These are phyloP conservation scores for Daphne laureola DNA, from an alignment of 441 rosid genomes.

Conservation along the genomic window DNA sequence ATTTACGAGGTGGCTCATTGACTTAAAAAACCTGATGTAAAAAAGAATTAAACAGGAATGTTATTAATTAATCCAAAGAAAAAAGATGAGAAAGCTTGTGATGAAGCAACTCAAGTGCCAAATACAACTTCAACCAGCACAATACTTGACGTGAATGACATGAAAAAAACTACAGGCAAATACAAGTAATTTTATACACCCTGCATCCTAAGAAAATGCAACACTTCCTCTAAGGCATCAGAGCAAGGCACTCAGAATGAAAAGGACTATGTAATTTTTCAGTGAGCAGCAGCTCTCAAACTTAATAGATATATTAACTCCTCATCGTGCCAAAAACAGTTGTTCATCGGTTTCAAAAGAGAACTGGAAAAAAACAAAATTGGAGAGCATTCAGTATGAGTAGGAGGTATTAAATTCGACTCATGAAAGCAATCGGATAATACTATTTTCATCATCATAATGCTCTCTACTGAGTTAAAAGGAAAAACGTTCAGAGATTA, in stretches of 20 bases:
- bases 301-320: not conserved
- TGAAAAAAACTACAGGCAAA: too few species aligned
- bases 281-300: not conserved
- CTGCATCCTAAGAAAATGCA: too few species aligned
- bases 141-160: too few species aligned
- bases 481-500: too few species aligned
- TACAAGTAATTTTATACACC: too few species aligned
- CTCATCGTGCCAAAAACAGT: slow-evolving; percentile 1
- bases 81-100: too few species aligned
- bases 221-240: not conserved
- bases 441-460: slow-evolving; percentile 19
- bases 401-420: slow-evolving; percentile 24
- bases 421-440: slow-evolving; percentile 19
- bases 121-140: too few species aligned
- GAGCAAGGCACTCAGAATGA: slow-evolving; percentile 14
- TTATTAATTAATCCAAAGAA: too few species aligned
- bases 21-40: too few species aligned
- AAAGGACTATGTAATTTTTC: slow-evolving; percentile 5
- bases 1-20: too few species aligned
- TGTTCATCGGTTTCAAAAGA: not conserved
- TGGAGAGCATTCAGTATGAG: slow-evolving; percentile 26
- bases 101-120: too few species aligned
- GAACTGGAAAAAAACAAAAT: not conserved
- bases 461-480: not conserved
- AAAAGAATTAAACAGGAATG: too few species aligned